Evolutionary conservation across 2,329 filamentous ascomycete genomes (phyloP).

Genomic region (Fusarium clavum): DNA sequence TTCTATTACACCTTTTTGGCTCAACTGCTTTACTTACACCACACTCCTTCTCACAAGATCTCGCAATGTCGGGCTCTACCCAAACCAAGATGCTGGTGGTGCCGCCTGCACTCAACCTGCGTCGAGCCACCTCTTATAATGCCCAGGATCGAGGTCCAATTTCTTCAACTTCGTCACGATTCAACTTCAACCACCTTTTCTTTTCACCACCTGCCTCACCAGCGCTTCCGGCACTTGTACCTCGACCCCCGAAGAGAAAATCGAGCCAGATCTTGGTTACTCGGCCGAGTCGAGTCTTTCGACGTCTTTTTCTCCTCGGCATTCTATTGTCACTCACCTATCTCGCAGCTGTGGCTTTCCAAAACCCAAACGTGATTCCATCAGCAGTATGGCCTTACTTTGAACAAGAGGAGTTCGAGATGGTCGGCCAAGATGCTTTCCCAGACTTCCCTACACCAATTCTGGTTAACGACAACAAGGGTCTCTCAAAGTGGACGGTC

Average conservation of each 20-base stretch:
- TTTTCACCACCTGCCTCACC: conserved; percentile 78
- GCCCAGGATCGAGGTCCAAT: conserved; percentile 64
- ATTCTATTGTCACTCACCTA: conserved; percentile 65
- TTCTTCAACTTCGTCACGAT: conserved; percentile 71
- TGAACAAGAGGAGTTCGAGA: conserved; percentile 67
- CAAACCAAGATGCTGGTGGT: conserved; percentile 65
- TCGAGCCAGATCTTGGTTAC: conserved; percentile 59
- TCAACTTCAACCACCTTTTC: conserved; percentile 74
- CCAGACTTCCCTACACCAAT: conserved; percentile 80
- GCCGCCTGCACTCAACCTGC: conserved; percentile 68
- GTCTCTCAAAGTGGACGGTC: conserved; percentile 80
- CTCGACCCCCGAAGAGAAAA: conserved; percentile 70
- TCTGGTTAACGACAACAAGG: conserved; percentile 72
- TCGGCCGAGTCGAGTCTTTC: conserved; percentile 68
- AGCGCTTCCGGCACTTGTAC: conserved; percentile 74
- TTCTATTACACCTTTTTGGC: conserved; percentile 29
- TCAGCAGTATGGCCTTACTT: conserved; percentile 57
- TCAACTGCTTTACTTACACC: conserved; percentile 10
- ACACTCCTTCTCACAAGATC: conserved; percentile 2
- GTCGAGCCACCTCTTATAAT: conserved; percentile 68
- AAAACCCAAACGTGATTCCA: conserved; percentile 46
- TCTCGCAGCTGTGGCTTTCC: conserved; percentile 50
- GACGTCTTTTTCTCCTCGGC: conserved; percentile 65
- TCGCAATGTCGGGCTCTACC: conserved; percentile 56
- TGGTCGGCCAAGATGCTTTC: conserved; percentile 73